Percentiles rank a stretch among this genome's conserved stretches.
Conservation (phyloP, 306 rosid genomes). For the Betula pendula region DNA sequence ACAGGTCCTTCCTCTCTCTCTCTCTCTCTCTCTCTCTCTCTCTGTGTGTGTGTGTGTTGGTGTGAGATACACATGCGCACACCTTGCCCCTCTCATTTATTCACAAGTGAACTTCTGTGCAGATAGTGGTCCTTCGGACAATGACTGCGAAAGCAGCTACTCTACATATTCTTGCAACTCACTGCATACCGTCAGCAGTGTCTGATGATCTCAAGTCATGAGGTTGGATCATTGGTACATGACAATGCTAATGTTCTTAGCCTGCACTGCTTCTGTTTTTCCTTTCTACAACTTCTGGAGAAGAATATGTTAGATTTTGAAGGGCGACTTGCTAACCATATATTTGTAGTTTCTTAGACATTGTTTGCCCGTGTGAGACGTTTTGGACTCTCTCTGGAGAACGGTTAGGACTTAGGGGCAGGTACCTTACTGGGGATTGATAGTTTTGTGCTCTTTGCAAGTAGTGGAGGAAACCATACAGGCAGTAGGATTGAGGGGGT, state of each 20-base stretch:
- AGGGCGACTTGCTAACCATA: conserved; percentile 22
- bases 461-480: conserved; percentile 31
- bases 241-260: conserved; percentile 24
- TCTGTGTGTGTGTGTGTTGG: too few species aligned
- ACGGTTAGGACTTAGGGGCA: conserved; percentile 9
- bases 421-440: conserved; percentile 22
- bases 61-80: conserved; percentile 8
- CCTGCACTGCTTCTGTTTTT: neutral
- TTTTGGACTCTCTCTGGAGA: conserved; percentile 10
- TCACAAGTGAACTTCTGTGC: conserved; percentile 28
- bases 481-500: conserved; percentile 19
- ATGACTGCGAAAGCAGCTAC: conserved; percentile 81
- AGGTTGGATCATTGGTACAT: conserved; percentile 26
- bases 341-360: conserved; percentile 25
- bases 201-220: conserved; percentile 84
- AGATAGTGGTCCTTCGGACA: conserved; percentile 81
- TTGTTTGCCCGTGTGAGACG: conserved; percentile 11
- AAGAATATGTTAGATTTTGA: conserved; percentile 32
- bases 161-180: conserved; percentile 76
- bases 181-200: conserved; percentile 86
- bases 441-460: conserved; percentile 14
- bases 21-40: neutral
- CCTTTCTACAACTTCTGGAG: neutral
- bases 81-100: conserved; percentile 4
- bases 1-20: conserved; percentile 58